A percentile compares a stretch with the other conserved stretches of the same genome.
phyloP scores from a whole-genome alignment of 2,329 filamentous ascomycete species.

The Pseudopyricularia cyperi region DNA sequence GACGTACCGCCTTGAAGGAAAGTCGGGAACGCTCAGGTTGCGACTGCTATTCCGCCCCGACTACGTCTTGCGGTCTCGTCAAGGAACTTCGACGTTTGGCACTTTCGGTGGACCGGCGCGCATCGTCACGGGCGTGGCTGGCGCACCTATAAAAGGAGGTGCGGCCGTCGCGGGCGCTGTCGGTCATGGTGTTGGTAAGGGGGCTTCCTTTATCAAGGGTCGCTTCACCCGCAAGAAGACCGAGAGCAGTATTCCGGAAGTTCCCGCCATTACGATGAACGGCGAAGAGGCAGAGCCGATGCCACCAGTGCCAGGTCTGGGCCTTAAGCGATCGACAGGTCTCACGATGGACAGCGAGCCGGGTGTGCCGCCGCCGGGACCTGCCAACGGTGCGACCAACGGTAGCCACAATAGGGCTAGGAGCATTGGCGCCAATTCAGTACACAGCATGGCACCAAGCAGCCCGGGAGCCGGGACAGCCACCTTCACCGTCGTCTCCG shows the following conservation, averaged over 20 bases:
- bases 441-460: conserved; percentile 47
- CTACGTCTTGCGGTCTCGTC: conserved; percentile 74
- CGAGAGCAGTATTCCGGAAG: conserved; percentile 24
- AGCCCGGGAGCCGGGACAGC: conserved; percentile 58
- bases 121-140: conserved; percentile 68
- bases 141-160: conserved; percentile 88
- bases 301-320: conserved; percentile 10
- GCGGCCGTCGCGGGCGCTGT: conserved; percentile 60
- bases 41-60: conserved; percentile 85
- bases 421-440: conserved; percentile 52
- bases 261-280: conserved; percentile 29
- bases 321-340: conserved; percentile 27
- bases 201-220: conserved; percentile 79
- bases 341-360: conserved; percentile 19
- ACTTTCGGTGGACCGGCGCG: conserved; percentile 80
- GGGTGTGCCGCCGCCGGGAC: conserved; percentile 16
- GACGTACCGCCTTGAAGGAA: conserved; percentile 67
- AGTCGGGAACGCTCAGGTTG: conserved; percentile 71
- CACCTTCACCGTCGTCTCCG: conserved; percentile 66
- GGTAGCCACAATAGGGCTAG: conserved; percentile 35
- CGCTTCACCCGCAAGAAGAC: conserved; percentile 59
- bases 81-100: conserved; percentile 89
- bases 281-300: conserved; percentile 21
- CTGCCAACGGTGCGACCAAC: conserved; percentile 10
- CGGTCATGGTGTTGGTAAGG: conserved; percentile 72